Base-by-base conservation (phyloP, 2,329 filamentous ascomycete genomes). In the Alternaria sp. region DNA sequence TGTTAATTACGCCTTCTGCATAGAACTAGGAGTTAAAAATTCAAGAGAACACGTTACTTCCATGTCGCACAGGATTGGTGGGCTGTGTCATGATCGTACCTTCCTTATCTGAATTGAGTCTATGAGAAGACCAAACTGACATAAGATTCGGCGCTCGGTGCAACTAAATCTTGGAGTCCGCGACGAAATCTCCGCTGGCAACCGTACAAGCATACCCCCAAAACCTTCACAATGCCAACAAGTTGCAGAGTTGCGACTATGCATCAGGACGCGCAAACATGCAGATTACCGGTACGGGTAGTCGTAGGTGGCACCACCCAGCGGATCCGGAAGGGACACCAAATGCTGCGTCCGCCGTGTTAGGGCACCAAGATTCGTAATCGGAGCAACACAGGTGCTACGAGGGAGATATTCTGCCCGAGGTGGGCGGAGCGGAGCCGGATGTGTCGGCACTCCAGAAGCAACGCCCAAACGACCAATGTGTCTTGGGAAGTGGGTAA, bases 21-120 rank as follows among this genome's bases (percentile, higher is more conserved):
- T 67, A 67, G 63, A 67, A 57, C 47, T 47, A 20, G 63, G 63
- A 63, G 63, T 65, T 51, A 14, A 65, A 62, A 67, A 60, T 58
- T 47, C 25, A 63, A 63, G 62, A 63, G 49, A 60, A 25, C 33
- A 65, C 55, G 43, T 58, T 58, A 54, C 12, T 51, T 43, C 21
- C 41, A 47, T 18, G 45, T 58, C 30, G 23, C 28, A 53, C 14
- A 21, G 20, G 49, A 33, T 23, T 53, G 30, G 5, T 53, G 18
- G 18, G 3, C n/a, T 21, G 18, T 45, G 15, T 12, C 41, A 37
- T 49, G 57, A 55, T 60, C 37, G 30, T 14, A 41, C 23, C 47
- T 26, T 28, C 5, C 7, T 54, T 50, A 41, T 14, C 28, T 23
- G 28, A 23, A 18, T 23, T n/a, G 14, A 53, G 49, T 21, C 37